phyloP scores from a whole-genome alignment of 1,284 basidiomycete species.

The Austropuccinia psidii region DNA sequence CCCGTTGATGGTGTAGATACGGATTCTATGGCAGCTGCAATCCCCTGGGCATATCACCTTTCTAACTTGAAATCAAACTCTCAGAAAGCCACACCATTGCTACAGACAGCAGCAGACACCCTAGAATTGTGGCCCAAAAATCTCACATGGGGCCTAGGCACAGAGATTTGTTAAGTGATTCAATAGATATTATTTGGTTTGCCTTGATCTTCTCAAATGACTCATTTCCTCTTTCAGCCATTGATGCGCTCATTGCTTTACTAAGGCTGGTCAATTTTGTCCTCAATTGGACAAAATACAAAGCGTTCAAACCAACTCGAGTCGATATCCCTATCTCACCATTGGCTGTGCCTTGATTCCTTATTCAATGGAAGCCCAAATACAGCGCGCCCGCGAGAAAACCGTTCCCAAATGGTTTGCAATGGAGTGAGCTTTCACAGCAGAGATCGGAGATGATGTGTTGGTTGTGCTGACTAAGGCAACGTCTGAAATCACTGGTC shows the following conservation, averaged over 20 bases:
- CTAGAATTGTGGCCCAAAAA: slow-evolving; percentile 48
- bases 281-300: slow-evolving; percentile 19
- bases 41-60: slow-evolving; percentile 46
- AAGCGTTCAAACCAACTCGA: slow-evolving; percentile 41
- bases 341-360: slow-evolving; percentile 48
- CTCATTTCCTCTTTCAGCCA: not conserved
- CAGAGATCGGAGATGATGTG: slow-evolving; percentile 42
- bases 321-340: slow-evolving; percentile 42
- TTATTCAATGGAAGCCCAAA: slow-evolving; percentile 46
- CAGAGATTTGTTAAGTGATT: slow-evolving; percentile 46
- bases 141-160: slow-evolving; percentile 46
- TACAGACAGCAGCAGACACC: slow-evolving; percentile 44
- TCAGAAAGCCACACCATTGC: slow-evolving; percentile 41
- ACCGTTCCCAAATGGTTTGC: slow-evolving; percentile 45
- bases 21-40: slow-evolving; percentile 45
- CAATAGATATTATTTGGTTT: not conserved
- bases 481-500: slow-evolving; percentile 24
- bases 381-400: slow-evolving; percentile 42
- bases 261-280: too few relatives aligned
- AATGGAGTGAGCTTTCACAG: slow-evolving; percentile 40
- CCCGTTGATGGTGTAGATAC: too few relatives aligned
- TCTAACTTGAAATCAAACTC: slow-evolving; percentile 39
- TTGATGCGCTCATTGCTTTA: too few relatives aligned
- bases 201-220: not conserved
- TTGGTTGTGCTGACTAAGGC: slow-evolving; percentile 40